phyloP scores from a whole-genome alignment of 73 alveolate species.

The Paraurostyla sp. region DNA sequence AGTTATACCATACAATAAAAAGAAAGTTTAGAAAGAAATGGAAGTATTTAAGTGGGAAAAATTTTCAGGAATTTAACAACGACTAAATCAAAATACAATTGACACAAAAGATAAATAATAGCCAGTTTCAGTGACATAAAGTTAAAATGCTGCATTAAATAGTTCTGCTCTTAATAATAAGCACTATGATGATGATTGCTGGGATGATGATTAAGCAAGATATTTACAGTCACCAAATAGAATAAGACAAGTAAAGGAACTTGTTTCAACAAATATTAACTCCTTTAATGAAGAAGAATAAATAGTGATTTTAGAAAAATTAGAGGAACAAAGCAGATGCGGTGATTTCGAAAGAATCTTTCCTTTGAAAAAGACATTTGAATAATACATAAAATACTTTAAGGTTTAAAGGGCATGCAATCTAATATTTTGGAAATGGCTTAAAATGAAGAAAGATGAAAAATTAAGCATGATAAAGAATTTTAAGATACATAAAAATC shows the following conservation, averaged over 20 bases:
- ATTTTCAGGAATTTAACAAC: neutral
- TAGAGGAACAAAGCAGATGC: constrained; percentile 29
- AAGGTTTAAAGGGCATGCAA: constrained; percentile 16
- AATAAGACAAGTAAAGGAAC: constrained; percentile 22
- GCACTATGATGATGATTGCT: neutral
- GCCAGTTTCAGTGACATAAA: no score
- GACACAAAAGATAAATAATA: no score
- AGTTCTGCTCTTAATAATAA: neutral
- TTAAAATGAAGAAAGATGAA: constrained; percentile 42
- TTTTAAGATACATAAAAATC: constrained; percentile 24
- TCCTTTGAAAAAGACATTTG: constrained; percentile 22
- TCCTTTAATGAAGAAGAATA: constrained; percentile 9
- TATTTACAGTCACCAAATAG: neutral
- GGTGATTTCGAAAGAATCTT: constrained; percentile 52
- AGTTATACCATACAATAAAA: constrained; percentile 17
- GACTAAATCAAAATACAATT: no score
- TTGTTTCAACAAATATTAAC: neutral
- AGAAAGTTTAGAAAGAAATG: neutral
- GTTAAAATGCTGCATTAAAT: no score
- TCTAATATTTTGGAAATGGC: constrained; percentile 45
- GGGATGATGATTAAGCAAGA: neutral
- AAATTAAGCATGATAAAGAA: neutral
- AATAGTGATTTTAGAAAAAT: constrained; percentile 23
- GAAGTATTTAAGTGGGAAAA: constrained; percentile 40
- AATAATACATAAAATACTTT: constrained; percentile 6